Percentiles rank a stretch among this genome's conserved stretches.
Conservation (phyloP, 257 asterid genomes). For the Solanum virginianum region DNA sequence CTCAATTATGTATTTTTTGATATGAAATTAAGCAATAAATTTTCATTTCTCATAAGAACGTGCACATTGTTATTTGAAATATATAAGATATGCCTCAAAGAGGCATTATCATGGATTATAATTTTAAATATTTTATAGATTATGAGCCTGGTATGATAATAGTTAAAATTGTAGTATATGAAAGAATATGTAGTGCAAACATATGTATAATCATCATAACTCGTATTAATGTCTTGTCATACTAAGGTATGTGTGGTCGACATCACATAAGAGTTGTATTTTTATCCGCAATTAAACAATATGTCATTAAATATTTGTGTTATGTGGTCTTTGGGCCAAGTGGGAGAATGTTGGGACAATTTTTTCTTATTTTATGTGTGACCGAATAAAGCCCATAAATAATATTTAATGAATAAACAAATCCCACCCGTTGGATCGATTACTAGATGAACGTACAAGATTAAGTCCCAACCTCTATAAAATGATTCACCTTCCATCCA, state of each 20-base stretch:
- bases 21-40: no score
- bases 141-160: not conserved
- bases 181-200: no score
- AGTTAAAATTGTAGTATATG: not conserved
- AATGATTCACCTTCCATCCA: not conserved
- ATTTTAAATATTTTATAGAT: not conserved
- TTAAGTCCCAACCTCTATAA: no score
- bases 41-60: not conserved
- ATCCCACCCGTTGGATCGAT: not conserved
- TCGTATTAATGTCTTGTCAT: not conserved
- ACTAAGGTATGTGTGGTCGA: not conserved
- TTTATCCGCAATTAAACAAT: not conserved
- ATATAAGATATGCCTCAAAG: not conserved
- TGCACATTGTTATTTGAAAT: not conserved
- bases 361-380: no score
- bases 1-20: no score
- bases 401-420: not conserved
- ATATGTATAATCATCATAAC: not conserved
- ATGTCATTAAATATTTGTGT: not conserved
- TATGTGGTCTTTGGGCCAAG: not conserved
- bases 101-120: not conserved
- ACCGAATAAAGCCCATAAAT: no score
- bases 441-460: not conserved
- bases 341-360: not conserved
- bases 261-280: not conserved